phyloP scores from a whole-genome alignment of 441 rosid genomes.

The Syzygium malaccense region DNA sequence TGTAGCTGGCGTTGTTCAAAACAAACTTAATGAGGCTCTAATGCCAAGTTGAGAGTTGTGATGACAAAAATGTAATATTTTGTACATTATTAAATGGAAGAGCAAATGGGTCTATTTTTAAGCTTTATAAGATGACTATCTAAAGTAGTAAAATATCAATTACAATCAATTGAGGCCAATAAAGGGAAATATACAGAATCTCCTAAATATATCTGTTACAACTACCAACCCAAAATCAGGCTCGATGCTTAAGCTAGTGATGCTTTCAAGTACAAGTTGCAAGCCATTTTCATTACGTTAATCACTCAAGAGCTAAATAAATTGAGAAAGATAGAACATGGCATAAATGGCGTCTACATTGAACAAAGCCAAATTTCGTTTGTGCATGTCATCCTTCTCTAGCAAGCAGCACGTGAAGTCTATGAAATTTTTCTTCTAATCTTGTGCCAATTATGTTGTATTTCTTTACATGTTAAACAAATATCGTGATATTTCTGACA shows the following conservation, averaged over 20 bases:
- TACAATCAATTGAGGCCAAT: not conserved
- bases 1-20: rapidly evolving
- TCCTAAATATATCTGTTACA: not conserved
- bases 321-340: not conserved
- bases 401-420: not conserved
- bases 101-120: not conserved
- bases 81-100: not conserved
- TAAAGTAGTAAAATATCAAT: not conserved
- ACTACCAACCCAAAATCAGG: not conserved
- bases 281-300: not conserved
- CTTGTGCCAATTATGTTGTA: not conserved
- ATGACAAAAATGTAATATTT: not conserved
- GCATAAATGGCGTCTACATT: not conserved
- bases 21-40: not conserved
- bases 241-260: not conserved
- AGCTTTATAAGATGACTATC: not conserved
- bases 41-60: not conserved
- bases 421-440: not conserved
- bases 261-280: not conserved
- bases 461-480: not conserved
- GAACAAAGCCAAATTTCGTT: not conserved
- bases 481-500: not conserved
- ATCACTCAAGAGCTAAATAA: not conserved
- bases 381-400: not conserved
- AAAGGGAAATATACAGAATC: not conserved